phyloP scores from a whole-genome alignment of 495 filamentous ascomycete genomes.

The Annulohypoxylon maeteangense region DNA sequence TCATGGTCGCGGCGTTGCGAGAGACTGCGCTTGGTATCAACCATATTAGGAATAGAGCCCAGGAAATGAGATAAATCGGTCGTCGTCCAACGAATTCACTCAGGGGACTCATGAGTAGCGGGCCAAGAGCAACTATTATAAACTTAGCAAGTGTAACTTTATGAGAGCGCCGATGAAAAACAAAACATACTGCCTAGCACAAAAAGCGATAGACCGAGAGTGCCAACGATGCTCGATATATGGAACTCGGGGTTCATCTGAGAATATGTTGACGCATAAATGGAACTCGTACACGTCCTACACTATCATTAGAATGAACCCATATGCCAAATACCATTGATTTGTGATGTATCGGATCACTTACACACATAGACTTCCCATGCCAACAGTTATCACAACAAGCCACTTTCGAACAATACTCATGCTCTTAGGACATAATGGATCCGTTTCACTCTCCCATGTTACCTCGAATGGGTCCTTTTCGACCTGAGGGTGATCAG shows the following conservation, averaged over 20 bases:
- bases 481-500: slow-evolving; percentile 37
- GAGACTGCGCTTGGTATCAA: slow-evolving; percentile 90
- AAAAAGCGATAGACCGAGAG: slow-evolving; percentile 81
- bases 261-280: slow-evolving; percentile 88
- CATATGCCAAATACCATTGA: background rate
- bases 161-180: slow-evolving; percentile 31
- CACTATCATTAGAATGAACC: background rate
- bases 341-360: slow-evolving; percentile 46
- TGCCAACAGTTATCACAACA: slow-evolving; percentile 75
- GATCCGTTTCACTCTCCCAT: slow-evolving; percentile 79
- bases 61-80: slow-evolving; percentile 83
- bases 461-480: slow-evolving; percentile 70
- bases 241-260: slow-evolving; percentile 83
- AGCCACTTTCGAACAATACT: slow-evolving; percentile 76
- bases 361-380: slow-evolving; percentile 86
- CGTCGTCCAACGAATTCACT: slow-evolving; percentile 89
- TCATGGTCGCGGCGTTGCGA: slow-evolving; percentile 82
- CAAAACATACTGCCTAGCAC: slow-evolving; percentile 70
- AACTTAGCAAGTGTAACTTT: slow-evolving; percentile 35
- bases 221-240: slow-evolving; percentile 74
- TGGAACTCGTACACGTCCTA: slow-evolving; percentile 87
- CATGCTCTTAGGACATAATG: slow-evolving; percentile 76
- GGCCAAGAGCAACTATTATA: slow-evolving; percentile 67
- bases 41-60: slow-evolving; percentile 83
- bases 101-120: slow-evolving; percentile 71